These are phyloP conservation scores for Mallotus japonicus DNA, from an alignment of 441 rosid species.

Conservation along the genomic window DNA sequence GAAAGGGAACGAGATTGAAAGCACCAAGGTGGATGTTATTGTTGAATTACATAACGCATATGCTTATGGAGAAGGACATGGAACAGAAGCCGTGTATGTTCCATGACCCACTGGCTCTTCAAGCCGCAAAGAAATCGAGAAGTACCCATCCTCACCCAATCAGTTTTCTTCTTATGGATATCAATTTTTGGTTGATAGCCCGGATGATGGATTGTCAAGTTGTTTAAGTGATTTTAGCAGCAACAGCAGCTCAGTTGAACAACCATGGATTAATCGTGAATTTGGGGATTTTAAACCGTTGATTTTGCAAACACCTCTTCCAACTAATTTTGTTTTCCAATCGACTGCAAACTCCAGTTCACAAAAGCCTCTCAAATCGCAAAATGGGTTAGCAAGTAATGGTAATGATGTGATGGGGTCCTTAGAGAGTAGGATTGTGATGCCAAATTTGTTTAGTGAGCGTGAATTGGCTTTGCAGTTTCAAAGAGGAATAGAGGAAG, in stretches of 20 bases:
- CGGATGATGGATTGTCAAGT: conserved; percentile 31
- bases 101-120: conserved; percentile 66
- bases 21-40: no score
- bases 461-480: conserved; percentile 61
- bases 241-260: conserved; percentile 31
- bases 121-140: conserved; percentile 65
- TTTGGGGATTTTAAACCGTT: conserved; percentile 33
- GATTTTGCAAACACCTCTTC: conserved; percentile 33
- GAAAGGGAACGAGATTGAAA: no score
- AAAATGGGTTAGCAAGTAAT: conserved; percentile 23
- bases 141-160: conserved; percentile 26
- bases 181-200: conserved; percentile 37
- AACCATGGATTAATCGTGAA: conserved; percentile 29
- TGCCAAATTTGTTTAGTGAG: conserved; percentile 48
- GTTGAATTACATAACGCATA: conserved; percentile 61
- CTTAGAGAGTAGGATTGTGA: conserved; percentile 27
- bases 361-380: conserved; percentile 10
- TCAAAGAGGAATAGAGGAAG: conserved; percentile 77
- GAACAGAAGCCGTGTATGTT: conserved; percentile 68
- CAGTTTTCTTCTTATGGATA: conserved; percentile 24
- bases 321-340: conserved; percentile 34
- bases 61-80: conserved; percentile 82
- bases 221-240: conserved; percentile 36
- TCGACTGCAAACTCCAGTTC: conserved; percentile 32
- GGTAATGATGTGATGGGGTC: conserved; percentile 26